Conservation (phyloP, 148 eudicot genomes). For the Oxyria digyna region DNA sequence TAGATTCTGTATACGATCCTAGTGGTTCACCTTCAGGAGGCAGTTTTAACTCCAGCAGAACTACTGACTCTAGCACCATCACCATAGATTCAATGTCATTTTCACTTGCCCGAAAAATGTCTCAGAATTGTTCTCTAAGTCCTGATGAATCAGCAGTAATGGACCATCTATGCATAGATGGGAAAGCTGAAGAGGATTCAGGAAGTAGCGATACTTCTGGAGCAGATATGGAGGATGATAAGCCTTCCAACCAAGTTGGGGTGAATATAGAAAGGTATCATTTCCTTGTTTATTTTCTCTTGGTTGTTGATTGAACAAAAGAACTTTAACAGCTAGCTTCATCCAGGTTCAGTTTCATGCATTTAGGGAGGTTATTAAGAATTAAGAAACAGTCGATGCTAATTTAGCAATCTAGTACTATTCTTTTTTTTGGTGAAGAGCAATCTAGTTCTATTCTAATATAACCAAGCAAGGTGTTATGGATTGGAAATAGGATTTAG, state of each 20-base stretch:
- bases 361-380: too few relatives aligned
- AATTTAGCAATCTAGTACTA: too few relatives aligned
- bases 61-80: conserved; percentile 47
- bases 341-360: neutral
- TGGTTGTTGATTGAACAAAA: too few relatives aligned
- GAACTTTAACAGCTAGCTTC: too few relatives aligned
- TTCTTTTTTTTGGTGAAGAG: too few relatives aligned
- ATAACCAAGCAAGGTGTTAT: too few relatives aligned
- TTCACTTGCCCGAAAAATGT: conserved; percentile 23
- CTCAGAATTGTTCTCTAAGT: conserved; percentile 33
- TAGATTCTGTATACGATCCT: conserved; percentile 23
- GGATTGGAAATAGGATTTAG: too few relatives aligned
- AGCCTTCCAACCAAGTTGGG: conserved; percentile 25
- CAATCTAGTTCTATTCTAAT: too few relatives aligned
- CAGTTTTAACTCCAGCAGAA: conserved; percentile 47
- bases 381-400: too few relatives aligned
- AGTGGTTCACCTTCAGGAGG: conserved; percentile 36
- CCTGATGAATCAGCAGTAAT: conserved; percentile 33
- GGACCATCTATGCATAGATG: conserved; percentile 33
- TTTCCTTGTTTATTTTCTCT: too few relatives aligned
- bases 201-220: conserved; percentile 25
- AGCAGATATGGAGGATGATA: conserved; percentile 29
- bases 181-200: conserved; percentile 27
- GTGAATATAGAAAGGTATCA: conserved; percentile 52
- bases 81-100: conserved; percentile 50